phyloP scores from a whole-genome alignment of 1,139 yeast genomes.

The Debaryomycetaceae sp. region DNA sequence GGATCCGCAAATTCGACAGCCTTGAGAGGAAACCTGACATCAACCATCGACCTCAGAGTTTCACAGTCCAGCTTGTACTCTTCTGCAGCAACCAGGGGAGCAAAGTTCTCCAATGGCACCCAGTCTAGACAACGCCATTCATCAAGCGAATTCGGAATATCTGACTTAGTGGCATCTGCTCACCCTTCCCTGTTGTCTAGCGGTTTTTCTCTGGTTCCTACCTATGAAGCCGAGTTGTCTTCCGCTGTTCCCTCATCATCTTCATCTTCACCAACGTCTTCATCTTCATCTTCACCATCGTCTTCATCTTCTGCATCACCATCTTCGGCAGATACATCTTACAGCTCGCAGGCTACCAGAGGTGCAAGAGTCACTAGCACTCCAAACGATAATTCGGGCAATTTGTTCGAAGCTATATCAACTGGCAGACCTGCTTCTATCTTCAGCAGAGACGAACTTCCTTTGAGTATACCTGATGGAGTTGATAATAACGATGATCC shows the following conservation, averaged over 20 bases:
- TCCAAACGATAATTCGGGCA: conserved; percentile 13
- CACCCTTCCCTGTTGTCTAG: not conserved
- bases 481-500: conserved; percentile 45
- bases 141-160: not conserved
- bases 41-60: conserved; percentile 3
- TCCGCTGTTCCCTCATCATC: not conserved
- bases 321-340: not conserved
- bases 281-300: not conserved
- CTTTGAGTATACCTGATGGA: conserved; percentile 48
- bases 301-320: not conserved
- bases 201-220: too few species aligned
- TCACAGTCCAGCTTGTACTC: not conserved
- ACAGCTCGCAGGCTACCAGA: not conserved
- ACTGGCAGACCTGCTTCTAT: conserved; percentile 47
- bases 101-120: not conserved
- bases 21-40: not conserved
- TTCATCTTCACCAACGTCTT: not conserved
- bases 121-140: not conserved
- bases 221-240: not conserved
- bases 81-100: not conserved
- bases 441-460: conserved; percentile 46
- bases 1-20: not conserved
- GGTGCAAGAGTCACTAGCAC: conserved; percentile 1
- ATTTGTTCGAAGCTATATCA: conserved; percentile 49
- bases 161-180: not conserved